phyloP scores from a whole-genome alignment of 345 rosid species.

The Eutrema japonicum region DNA sequence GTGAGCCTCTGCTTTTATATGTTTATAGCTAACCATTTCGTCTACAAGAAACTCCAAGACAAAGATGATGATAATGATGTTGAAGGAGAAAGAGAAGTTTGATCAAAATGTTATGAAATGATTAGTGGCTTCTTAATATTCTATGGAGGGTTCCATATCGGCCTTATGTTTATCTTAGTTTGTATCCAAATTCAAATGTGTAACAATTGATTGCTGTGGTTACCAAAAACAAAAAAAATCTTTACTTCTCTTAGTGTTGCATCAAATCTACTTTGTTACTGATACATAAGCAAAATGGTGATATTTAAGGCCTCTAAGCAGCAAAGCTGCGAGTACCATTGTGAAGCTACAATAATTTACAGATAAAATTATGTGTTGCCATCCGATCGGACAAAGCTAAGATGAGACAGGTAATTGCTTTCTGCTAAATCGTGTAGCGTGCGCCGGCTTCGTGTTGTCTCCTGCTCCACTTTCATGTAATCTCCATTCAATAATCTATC shows the following conservation, averaged over 20 bases:
- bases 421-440: constrained; percentile 92
- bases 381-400: constrained; percentile 65
- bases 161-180: constrained; percentile 6
- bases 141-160: background rate
- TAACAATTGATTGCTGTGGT: constrained; percentile 16
- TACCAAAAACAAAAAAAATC: background rate
- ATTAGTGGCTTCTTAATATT: constrained; percentile 8
- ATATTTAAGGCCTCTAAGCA: constrained; percentile 3
- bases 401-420: constrained; percentile 69
- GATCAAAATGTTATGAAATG: constrained; percentile 14
- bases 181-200: constrained; percentile 17
- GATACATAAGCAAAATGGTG: constrained; percentile 5
- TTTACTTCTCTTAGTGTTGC: background rate
- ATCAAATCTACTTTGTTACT: background rate
- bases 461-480: constrained; percentile 46
- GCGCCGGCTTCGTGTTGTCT: constrained; percentile 50
- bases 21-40: constrained; percentile 62
- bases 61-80: constrained; percentile 28
- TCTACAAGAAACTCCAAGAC: constrained; percentile 61
- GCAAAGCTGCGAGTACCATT: constrained; percentile 1
- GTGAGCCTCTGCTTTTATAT: constrained; percentile 57
- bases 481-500: constrained; percentile 60
- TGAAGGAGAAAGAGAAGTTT: constrained; percentile 29
- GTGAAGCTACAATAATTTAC: background rate
- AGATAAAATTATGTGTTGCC: constrained; percentile 19